Conservation (phyloP, 257 asterid species). For the Solanum sejunctum region DNA sequence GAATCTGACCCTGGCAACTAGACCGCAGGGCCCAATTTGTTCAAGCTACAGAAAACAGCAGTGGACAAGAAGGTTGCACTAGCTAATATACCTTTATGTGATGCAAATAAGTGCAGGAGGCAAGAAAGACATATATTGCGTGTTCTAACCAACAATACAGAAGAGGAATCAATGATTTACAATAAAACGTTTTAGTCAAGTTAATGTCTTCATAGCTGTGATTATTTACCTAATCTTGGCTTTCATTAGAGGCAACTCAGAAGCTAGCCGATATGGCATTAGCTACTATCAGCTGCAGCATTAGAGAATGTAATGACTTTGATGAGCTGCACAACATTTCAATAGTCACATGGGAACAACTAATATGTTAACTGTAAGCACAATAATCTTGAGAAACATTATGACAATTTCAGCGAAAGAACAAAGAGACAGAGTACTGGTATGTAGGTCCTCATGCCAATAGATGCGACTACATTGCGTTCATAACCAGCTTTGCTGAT, state of each 20-base stretch:
- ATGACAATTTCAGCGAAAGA: background rate
- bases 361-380: conserved; percentile 2
- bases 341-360: background rate
- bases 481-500: conserved; percentile 51
- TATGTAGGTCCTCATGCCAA: conserved; percentile 84
- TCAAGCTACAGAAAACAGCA: conserved; percentile 15
- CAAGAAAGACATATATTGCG: background rate
- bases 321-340: background rate
- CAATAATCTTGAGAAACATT: background rate
- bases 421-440: conserved; percentile 38
- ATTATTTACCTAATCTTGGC: background rate
- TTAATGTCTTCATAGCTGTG: background rate
- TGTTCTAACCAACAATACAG: background rate
- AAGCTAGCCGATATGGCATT: background rate
- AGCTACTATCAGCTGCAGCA: background rate
- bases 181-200: background rate
- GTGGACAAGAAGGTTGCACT: conserved; percentile 6
- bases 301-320: background rate
- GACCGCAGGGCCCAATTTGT: conserved; percentile 17
- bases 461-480: conserved; percentile 79
- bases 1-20: conserved; percentile 7
- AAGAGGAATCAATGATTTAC: background rate
- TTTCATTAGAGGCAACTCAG: background rate
- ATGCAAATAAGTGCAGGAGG: conserved; percentile 6
- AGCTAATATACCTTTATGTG: conserved; percentile 1